These are phyloP conservation scores for Spinacia oleracea DNA, from an alignment of 179 eudicot species.

Conservation along the genomic window DNA sequence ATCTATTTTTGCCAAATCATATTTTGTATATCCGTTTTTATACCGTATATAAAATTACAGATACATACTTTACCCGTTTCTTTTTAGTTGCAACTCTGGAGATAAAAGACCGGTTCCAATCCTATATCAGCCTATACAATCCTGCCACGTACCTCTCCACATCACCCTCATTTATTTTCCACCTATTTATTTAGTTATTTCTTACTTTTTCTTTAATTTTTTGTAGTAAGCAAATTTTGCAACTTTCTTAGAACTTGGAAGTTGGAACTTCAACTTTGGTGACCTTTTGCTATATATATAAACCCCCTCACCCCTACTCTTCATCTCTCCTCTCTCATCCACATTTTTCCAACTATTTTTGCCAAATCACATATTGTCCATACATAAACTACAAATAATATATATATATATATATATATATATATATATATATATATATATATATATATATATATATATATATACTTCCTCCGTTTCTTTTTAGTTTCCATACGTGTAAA, in stretches of 20 bases:
- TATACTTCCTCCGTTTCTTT: too few relatives aligned
- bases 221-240: background rate
- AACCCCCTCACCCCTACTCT: background rate
- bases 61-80: too few relatives aligned
- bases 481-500: too few relatives aligned
- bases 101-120: too few relatives aligned
- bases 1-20: background rate
- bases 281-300: constrained; percentile 21
- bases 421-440: too few relatives aligned
- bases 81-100: too few relatives aligned
- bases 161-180: constrained; percentile 8
- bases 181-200: background rate
- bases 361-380: background rate
- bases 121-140: background rate
- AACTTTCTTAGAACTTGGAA: constrained; percentile 20
- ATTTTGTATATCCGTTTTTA: too few relatives aligned
- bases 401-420: too few relatives aligned
- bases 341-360: background rate
- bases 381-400: too few relatives aligned
- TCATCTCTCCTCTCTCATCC: constrained; percentile 9
- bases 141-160: constrained; percentile 25
- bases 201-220: too few relatives aligned
- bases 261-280: constrained; percentile 8
- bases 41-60: too few relatives aligned
- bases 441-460: too few relatives aligned